Percentiles rank a stretch among this genome's conserved stretches.
Evolutionary conservation across 176 grass and related monocot species (phyloP).

Genomic region (Hsuehochloa calcarea): DNA sequence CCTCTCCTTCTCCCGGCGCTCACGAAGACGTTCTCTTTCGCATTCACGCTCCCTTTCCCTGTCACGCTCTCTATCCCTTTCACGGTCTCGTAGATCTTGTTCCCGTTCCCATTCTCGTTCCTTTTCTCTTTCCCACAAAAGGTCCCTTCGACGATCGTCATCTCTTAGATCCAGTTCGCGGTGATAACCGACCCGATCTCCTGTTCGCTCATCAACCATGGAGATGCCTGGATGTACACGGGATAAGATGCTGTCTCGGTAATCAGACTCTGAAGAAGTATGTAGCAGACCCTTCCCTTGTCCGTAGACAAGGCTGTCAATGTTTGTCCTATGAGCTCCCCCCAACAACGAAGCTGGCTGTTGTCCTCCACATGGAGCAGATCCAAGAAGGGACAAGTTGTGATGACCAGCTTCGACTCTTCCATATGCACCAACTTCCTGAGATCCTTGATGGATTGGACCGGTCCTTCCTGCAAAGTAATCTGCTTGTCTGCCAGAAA

Average conservation of each 20-base stretch:
- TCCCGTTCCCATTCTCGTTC: slow-evolving; percentile 44
- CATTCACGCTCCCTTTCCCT: slow-evolving; percentile 44
- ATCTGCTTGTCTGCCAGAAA: slow-evolving; percentile 99
- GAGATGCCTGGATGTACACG: slow-evolving; percentile 42
- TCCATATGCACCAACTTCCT: slow-evolving; percentile 69
- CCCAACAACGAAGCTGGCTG: slow-evolving; percentile 70
- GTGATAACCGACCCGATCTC: slow-evolving; percentile 31
- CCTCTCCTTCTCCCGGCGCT: slow-evolving; percentile 50
- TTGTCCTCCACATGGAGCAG: slow-evolving; percentile 69
- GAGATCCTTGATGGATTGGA: slow-evolving; percentile 62
- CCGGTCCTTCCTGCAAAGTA: slow-evolving; percentile 81
- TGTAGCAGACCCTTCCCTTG: slow-evolving; percentile 45
- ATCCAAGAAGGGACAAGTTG: slow-evolving; percentile 63
- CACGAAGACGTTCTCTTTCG: slow-evolving; percentile 45
- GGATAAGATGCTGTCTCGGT: slow-evolving; percentile 36
- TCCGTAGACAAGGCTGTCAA: slow-evolving; percentile 43
- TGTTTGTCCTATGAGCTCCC: slow-evolving; percentile 56
- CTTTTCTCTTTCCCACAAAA: slow-evolving; percentile 47
- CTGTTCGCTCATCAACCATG: slow-evolving; percentile 48
- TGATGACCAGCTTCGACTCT: slow-evolving; percentile 67
- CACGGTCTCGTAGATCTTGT: slow-evolving; percentile 23
- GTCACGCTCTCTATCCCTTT: slow-evolving; percentile 45
- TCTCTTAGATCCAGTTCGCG: slow-evolving; percentile 62
- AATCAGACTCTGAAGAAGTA: slow-evolving; percentile 33
- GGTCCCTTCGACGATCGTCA: slow-evolving; percentile 49